These are phyloP conservation scores for Colletotrichum simmondsii DNA, from an alignment of 2,329 filamentous ascomycete genomes.

Conservation along the genomic window DNA sequence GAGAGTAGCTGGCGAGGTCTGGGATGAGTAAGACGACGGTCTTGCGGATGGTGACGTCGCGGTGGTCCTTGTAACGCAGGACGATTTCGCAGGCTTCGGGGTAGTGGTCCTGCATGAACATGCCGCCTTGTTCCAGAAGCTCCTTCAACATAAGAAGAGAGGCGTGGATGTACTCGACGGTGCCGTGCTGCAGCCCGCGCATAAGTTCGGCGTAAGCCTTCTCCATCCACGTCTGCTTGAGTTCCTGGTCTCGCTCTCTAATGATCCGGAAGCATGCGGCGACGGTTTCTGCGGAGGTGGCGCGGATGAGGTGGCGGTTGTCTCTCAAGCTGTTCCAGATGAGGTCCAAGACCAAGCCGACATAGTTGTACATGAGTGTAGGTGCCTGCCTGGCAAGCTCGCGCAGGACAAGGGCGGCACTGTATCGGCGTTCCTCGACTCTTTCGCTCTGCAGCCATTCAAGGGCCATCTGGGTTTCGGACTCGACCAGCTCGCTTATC, in stretches of 20 bases:
- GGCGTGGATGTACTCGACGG: slow-evolving; percentile 91
- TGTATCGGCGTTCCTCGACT: slow-evolving; percentile 92
- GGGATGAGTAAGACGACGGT: slow-evolving; percentile 94
- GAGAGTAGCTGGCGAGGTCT: slow-evolving; percentile 91
- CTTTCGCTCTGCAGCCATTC: slow-evolving; percentile 97
- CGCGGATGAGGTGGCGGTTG: slow-evolving; percentile 88
- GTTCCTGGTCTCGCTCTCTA: slow-evolving; percentile 87
- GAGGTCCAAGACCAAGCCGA: slow-evolving; percentile 93
- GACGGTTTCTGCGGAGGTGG: slow-evolving; percentile 91
- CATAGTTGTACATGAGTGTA: slow-evolving; percentile 94
- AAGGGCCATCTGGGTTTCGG: slow-evolving; percentile 93
- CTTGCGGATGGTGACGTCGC: slow-evolving; percentile 86
- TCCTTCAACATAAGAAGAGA: slow-evolving; percentile 93
- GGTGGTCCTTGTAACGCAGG: slow-evolving; percentile 90
- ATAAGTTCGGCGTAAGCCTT: slow-evolving; percentile 91
- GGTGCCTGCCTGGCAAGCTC: slow-evolving; percentile 94
- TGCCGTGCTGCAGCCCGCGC: slow-evolving; percentile 80
- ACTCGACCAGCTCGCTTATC: slow-evolving; percentile 95
- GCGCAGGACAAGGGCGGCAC: slow-evolving; percentile 88
- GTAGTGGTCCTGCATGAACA: slow-evolving; percentile 99
- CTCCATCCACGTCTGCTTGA: slow-evolving; percentile 88
- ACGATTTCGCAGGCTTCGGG: slow-evolving; percentile 93
- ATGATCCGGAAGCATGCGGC: slow-evolving; percentile 97
- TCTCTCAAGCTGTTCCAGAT: slow-evolving; percentile 96
- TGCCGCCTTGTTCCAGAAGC: slow-evolving; percentile 91